Conservation (phyloP, 2,329 filamentous ascomycete genomes). For the Fusarium kyushuense region DNA sequence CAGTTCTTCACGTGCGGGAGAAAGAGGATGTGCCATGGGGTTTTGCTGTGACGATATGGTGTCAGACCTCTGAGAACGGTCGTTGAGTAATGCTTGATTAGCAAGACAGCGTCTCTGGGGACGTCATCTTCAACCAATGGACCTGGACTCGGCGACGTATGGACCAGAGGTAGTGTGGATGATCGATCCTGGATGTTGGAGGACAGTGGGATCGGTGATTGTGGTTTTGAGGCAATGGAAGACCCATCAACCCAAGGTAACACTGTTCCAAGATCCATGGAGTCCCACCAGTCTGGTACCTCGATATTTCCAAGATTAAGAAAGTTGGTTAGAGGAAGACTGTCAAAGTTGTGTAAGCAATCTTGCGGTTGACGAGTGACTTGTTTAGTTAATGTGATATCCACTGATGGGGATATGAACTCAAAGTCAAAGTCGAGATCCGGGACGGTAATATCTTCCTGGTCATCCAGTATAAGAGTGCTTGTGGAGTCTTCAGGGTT, state of each 20-base stretch:
- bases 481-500: fast-evolving
- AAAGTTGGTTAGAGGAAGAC: neutral
- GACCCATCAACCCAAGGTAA: neutral
- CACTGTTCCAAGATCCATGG: neutral
- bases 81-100: constrained; percentile 29
- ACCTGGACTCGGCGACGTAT: neutral
- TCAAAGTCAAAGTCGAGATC: neutral
- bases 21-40: constrained; percentile 34
- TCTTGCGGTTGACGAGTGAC: neutral
- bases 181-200: neutral
- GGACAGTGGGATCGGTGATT: neutral
- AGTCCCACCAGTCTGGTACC: constrained; percentile 25
- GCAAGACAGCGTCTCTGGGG: constrained; percentile 23
- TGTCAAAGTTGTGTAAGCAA: neutral
- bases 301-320: neutral
- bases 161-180: fast-evolving
- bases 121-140: constrained; percentile 6
- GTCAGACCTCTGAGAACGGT: constrained; percentile 30
- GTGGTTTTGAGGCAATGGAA: fast-evolving
- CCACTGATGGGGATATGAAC: neutral
- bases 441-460: neutral
- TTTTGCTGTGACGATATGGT: constrained; percentile 36
- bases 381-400: neutral
- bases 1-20: constrained; percentile 30
- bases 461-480: fast-evolving